Base-by-base conservation (phyloP, 1,139 yeast genomes). In the Protomyces inouyei region DNA sequence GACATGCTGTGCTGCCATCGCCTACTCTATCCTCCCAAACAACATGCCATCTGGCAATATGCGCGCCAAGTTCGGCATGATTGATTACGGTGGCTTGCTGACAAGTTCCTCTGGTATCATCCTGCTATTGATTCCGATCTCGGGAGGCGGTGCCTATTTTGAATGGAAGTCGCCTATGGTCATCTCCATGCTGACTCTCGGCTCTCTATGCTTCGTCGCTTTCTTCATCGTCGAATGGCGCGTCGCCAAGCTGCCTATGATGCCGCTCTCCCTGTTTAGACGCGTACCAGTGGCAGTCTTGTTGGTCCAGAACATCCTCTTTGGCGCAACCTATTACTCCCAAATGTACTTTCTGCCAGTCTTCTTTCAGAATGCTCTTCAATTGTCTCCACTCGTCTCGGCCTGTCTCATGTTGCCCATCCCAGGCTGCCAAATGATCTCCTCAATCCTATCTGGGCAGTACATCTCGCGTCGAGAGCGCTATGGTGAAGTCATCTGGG, bases 321-420 rank as follows among this genome's bases (percentile, higher is more conserved):
- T 43, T 25, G 59, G 59, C 16, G 37, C 38, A 51, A 10, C n/a
- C 21, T 55, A 55, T 36, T 55, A 55, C 28, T 28, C 52, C 14
- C 48, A 55, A 21, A 12, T 55, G 37, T 55, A 55, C 35, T 55
- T 28, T 1, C 52, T 55, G 12, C 59, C 59, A n/a, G 37, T 55
- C 21, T 55, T 28, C 52, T 55, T 40, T 23, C 59, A 55, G 32
- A 40, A 25, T 18, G 59, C 40, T 3, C 32, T 38, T 18, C 52
- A 23, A 5, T 23, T 28, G 3, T 38, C 59, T 12, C 60, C 64
- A 16, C 37, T 60, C 36, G 53, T 45, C 38, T 54, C 64, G 14
- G 64, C 59, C 23, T 64, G 46, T 10, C 64, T 54, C 37, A 45
- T 56, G 25, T 48, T 60, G n/a, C 57, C 64, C 9, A 25, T 55